Conservation (phyloP, 2,329 filamentous ascomycete genomes). For the Neonectria coccinea region DNA sequence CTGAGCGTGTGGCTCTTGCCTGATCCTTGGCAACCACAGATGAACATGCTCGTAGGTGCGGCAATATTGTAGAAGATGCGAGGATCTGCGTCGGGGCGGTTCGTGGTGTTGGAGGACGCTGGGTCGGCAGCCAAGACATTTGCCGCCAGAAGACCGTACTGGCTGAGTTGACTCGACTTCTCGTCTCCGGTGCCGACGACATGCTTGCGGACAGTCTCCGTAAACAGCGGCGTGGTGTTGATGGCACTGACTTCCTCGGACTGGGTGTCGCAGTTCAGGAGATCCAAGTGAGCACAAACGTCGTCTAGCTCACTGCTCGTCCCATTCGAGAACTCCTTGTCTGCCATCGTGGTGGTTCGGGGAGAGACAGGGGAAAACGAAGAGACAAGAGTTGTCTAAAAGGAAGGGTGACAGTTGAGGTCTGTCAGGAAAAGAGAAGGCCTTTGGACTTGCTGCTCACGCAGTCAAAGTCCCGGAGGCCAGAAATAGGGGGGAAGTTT, state of each 20-base stretch:
- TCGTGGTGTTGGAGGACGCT: background rate
- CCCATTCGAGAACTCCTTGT: background rate
- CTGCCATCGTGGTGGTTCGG: background rate
- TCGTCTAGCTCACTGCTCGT: background rate
- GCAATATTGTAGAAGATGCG: conserved; percentile 61
- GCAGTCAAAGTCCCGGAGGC: background rate
- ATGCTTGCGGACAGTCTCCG: background rate
- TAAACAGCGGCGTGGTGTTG: background rate
- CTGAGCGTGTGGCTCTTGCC: conserved; percentile 73
- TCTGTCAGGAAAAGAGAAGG: no score
- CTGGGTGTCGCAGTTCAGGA: background rate
- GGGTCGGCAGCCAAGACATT: background rate
- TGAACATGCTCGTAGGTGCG: conserved; percentile 69
- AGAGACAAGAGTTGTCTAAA: background rate
- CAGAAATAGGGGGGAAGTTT: background rate
- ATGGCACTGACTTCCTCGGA: background rate
- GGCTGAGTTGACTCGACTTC: background rate
- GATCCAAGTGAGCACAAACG: background rate
- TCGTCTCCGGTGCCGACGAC: background rate
- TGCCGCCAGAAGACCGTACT: conserved; percentile 12
- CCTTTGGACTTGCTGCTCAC: no score
- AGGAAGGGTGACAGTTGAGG: no score
- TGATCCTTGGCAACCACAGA: conserved; percentile 73
- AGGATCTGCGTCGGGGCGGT: background rate
- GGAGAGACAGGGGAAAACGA: background rate